Evolutionary conservation across 495 filamentous ascomycete species (phyloP).

Genomic region (Tirmania nivea): DNA sequence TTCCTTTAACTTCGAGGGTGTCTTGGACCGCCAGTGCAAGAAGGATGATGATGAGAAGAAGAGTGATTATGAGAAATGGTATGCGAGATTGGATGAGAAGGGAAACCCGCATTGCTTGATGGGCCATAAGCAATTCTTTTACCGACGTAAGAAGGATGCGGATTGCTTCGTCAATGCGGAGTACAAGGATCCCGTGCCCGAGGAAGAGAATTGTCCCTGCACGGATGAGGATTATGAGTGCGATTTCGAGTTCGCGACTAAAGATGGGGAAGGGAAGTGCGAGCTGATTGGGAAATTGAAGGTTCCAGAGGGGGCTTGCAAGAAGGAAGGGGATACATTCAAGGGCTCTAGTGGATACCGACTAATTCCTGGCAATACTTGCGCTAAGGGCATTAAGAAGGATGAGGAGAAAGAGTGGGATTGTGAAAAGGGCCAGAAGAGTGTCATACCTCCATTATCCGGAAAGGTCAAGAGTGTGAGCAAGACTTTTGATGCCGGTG

Average conservation of each 20-base stretch:
- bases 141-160: constrained; percentile 57
- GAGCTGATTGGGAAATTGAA: constrained; percentile 23
- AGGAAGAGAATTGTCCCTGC: constrained; percentile 55
- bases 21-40: constrained; percentile 64
- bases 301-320: constrained; percentile 43
- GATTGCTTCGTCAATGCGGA: constrained; percentile 76
- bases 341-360: constrained; percentile 74
- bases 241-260: constrained; percentile 67
- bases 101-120: constrained; percentile 72
- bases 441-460: constrained; percentile 22
- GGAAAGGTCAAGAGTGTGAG: constrained; percentile 38
- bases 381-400: constrained; percentile 34
- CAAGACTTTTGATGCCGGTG: constrained; percentile 34
- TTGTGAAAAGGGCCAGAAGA: neutral
- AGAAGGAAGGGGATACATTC: constrained; percentile 42
- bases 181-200: constrained; percentile 48
- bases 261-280: constrained; percentile 39
- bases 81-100: constrained; percentile 56
- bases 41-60: constrained; percentile 24
- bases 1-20: constrained; percentile 56
- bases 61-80: constrained; percentile 67
- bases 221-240: constrained; percentile 74
- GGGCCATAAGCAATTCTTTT: constrained; percentile 75
- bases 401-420: constrained; percentile 19
- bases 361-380: constrained; percentile 76